Percentiles rank a stretch among this genome's conserved stretches.
Conservation (phyloP, 805 yeast genomes). For the Starmerella stigmatis region DNA sequence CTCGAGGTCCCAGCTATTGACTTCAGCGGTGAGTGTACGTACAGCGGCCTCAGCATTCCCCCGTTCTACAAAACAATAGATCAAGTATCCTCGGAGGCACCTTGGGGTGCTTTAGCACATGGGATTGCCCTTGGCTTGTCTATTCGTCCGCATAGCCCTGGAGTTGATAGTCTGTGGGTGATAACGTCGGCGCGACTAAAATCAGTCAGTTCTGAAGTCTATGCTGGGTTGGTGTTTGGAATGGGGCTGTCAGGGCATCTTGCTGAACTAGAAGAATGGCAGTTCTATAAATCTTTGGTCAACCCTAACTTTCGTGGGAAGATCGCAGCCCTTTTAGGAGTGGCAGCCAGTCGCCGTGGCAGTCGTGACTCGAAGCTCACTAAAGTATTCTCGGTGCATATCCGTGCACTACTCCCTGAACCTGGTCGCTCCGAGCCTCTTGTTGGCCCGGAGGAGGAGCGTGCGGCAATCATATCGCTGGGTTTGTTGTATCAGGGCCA, state of each 20-base stretch:
- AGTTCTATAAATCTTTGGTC: conserved; percentile 81
- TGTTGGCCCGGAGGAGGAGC: conserved; percentile 71
- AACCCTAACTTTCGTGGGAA: conserved; percentile 79
- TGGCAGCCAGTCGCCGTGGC: conserved; percentile 80
- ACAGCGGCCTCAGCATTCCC: conserved; percentile 13
- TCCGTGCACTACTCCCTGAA: conserved; percentile 77
- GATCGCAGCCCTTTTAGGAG: conserved; percentile 78
- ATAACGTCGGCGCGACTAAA: conserved; percentile 52
- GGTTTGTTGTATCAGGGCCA: conserved; percentile 72
- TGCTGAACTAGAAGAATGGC: conserved; percentile 84
- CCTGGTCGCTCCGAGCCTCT: conserved; percentile 63
- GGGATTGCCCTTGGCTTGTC: conserved; percentile 83
- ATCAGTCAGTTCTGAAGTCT: conserved; percentile 55
- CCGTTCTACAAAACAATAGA: conserved; percentile 5
- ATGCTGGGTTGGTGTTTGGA: conserved; percentile 91
- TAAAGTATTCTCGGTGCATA: conserved; percentile 85
- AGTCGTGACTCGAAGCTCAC: conserved; percentile 78
- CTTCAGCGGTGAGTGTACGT: conserved; percentile 33
- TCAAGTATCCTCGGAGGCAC: conserved; percentile 5
- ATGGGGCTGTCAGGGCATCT: conserved; percentile 87
- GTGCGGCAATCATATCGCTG: conserved; percentile 84
- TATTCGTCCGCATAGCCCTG: conserved; percentile 55
- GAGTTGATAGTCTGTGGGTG: conserved; percentile 83
- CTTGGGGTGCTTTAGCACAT: conserved; percentile 50
- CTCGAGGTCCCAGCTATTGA: conserved; percentile 70